Evolutionary conservation across 768 basidiomycete species (phyloP), one percentile per base, ranked within the genome.

Genomic region (Pholiota conissans): DNA sequence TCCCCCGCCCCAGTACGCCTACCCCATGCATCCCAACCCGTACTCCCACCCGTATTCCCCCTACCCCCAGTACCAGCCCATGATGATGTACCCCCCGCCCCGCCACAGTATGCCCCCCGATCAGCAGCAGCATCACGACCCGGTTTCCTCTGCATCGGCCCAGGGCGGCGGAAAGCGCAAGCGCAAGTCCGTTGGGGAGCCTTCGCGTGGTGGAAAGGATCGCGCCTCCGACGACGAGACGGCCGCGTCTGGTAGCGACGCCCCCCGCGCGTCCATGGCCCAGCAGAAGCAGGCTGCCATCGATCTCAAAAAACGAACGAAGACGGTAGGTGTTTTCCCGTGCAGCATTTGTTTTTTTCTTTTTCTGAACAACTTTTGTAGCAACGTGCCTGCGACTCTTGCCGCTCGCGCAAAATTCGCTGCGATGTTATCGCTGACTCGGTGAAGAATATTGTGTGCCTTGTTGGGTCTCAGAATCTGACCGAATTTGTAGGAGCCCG

Each of bases 321-420:
- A 96, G 76, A 96, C 92, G 11, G 89, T 90, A 69, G 13, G 73
- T 63, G 7, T 47, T 55, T 27, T 27, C 49, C n/a, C n/a, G n/a
- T n/a, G n/a, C n/a, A n/a, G n/a, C n/a, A 39, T 52, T 37, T 28
- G 10, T 47, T 22, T 62, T 48, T 52, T 56, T 56, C 42, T 5
- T 46, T 47, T 28, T 39, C 47, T 58, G 49, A 60, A 39, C 8
- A 26, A 11, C 45, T 16, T 32, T 48, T 64, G 22, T 54, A 81
- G 70, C 81, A 83, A 77, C 85, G 94, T 51, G 94, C 94, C 6
- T 96, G 94, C 68, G 94, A 96, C 70, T 90, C 89, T 35, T 95
- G 93, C 74, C 85, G 93, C 48, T 87, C 84, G 67, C 87, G 93
- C 60, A 95, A 96, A 80, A 95, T 96, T 69, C 83, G 93, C 79